phyloP scores from a whole-genome alignment of 257 asterid species.

The Datura wrightii region DNA sequence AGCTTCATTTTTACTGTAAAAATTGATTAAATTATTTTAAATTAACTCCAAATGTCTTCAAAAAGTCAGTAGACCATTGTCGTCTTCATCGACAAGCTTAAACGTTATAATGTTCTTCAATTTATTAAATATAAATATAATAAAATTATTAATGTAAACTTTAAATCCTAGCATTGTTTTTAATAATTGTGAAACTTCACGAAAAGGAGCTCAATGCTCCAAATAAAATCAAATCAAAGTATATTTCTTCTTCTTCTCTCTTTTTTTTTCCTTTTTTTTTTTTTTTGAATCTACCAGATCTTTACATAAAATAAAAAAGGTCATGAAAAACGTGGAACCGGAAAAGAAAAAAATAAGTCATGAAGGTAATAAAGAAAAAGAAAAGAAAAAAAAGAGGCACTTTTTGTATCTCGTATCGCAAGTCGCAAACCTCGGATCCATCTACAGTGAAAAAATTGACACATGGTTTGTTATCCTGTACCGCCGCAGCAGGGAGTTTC shows the following conservation, averaged over 20 bases:
- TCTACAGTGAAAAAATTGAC: not conserved
- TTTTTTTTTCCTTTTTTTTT: not conserved
- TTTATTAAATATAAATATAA: too few species aligned
- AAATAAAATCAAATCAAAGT: constrained; percentile 25
- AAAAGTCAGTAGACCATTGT: too few species aligned
- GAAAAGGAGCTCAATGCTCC: not conserved
- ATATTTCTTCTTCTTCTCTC: not conserved
- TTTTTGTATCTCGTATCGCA: not conserved
- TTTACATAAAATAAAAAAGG: constrained; percentile 11
- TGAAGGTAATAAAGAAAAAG: not conserved
- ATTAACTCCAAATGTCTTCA: too few species aligned
- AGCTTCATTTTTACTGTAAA: too few species aligned
- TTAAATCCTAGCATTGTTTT: too few species aligned
- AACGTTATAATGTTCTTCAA: too few species aligned
- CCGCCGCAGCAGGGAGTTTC: constrained; percentile 55
- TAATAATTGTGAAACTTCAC: too few species aligned
- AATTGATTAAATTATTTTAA: too few species aligned
- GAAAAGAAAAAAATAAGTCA: not conserved
- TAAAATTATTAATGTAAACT: too few species aligned
- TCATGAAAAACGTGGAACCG: not conserved
- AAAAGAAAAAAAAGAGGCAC: not conserved
- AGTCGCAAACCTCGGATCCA: not conserved
- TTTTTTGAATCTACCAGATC: not conserved
- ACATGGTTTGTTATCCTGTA: constrained; percentile 33
- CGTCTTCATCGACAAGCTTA: too few species aligned